phyloP scores from a whole-genome alignment of 1,139 yeast genomes.

The Suhomyces chickasaworum region DNA sequence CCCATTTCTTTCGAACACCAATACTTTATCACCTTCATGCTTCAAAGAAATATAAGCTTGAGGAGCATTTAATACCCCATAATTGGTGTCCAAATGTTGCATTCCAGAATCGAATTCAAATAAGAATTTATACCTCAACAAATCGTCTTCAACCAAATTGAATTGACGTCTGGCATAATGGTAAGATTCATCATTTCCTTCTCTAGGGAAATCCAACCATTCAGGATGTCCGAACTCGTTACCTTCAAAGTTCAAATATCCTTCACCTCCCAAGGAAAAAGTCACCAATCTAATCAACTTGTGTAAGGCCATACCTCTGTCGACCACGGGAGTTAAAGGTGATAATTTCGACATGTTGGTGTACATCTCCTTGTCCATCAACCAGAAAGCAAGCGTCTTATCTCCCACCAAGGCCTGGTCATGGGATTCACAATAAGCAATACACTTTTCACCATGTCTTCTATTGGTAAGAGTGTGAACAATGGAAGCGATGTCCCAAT shows the following conservation, averaged over 20 bases:
- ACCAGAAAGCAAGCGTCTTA: conserved; percentile 94
- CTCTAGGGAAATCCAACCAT: conserved; percentile 97
- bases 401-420: conserved; percentile 98
- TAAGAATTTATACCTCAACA: conserved; percentile 76
- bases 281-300: conserved; percentile 87
- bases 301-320: conserved; percentile 88
- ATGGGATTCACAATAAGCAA: conserved; percentile 92
- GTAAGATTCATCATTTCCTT: conserved; percentile 82
- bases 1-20: conserved; percentile 88
- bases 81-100: conserved; percentile 72
- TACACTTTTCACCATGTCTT: conserved; percentile 85
- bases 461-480: conserved; percentile 84
- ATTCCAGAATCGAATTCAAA: conserved; percentile 80
- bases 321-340: conserved; percentile 73
- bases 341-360: conserved; percentile 85
- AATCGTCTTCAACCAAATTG: conserved; percentile 75
- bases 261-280: conserved; percentile 92
- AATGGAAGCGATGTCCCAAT: conserved; percentile 87
- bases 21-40: conserved; percentile 82
- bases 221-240: conserved; percentile 99
- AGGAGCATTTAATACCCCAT: conserved; percentile 71
- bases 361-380: conserved; percentile 98
- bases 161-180: conserved; percentile 96
- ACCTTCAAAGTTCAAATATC: conserved; percentile 93
- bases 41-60: conserved; percentile 89